Evolutionary conservation across 257 asterid genomes (phyloP).

Genomic region (Solanum paucissectum): DNA sequence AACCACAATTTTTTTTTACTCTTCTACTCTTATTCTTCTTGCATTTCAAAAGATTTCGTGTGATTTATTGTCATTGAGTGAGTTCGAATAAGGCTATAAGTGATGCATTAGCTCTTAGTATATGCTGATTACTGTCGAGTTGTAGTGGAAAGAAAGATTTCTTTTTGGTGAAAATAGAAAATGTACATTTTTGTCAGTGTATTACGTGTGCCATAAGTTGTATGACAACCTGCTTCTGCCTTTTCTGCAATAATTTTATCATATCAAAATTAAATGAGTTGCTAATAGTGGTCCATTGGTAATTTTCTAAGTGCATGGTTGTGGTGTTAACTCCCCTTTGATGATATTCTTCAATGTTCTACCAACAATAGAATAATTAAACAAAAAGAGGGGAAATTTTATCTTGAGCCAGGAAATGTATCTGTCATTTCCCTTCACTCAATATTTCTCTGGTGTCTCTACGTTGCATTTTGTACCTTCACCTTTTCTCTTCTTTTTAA

Average conservation of each 20-base stretch:
- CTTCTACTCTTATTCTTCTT: too few relatives aligned
- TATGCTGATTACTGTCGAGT: too few relatives aligned
- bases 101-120: too few relatives aligned
- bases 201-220: background rate
- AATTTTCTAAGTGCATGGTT: background rate
- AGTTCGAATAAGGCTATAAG: too few relatives aligned
- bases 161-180: too few relatives aligned
- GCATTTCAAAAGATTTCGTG: too few relatives aligned
- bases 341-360: background rate
- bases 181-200: background rate
- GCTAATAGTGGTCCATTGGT: background rate
- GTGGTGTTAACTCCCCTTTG: background rate
- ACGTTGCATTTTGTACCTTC: too few relatives aligned
- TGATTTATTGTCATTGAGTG: too few relatives aligned
- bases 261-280: background rate
- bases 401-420: background rate
- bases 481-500: too few relatives aligned
- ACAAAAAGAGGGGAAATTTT: background rate
- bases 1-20: too few relatives aligned
- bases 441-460: too few relatives aligned
- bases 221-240: background rate
- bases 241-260: background rate
- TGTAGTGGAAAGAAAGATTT: too few relatives aligned
- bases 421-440: background rate
- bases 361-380: background rate